These are phyloP conservation scores for Phaeosphaeriaceae sp. DNA, from an alignment of 2,329 filamentous ascomycete species.

Conservation along the genomic window DNA sequence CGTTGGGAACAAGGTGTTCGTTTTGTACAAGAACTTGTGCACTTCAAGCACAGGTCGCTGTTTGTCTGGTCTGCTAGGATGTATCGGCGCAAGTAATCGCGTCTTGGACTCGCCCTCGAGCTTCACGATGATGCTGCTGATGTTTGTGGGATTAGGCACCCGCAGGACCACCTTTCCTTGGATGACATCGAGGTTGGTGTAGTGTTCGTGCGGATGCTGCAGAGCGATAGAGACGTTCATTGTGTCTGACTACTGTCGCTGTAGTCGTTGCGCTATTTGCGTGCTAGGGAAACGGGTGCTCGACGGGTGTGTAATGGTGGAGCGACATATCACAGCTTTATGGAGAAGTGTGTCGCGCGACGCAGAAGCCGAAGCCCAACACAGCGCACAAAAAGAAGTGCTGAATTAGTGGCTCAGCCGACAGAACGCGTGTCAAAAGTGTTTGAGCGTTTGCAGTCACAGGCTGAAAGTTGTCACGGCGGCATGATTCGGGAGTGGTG, in stretches of 20 bases:
- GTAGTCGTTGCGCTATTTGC: slow-evolving; percentile 4
- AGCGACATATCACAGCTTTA: slow-evolving; percentile 32
- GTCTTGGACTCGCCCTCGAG: slow-evolving; percentile 81
- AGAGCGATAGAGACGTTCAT: slow-evolving; percentile 68
- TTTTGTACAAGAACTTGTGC: slow-evolving; percentile 74
- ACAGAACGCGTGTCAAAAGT: slow-evolving; percentile 40
- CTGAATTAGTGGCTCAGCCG: slow-evolving; percentile 33
- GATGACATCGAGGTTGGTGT: slow-evolving; percentile 80
- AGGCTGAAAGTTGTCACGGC: slow-evolving; percentile 20
- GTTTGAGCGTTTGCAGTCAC: slow-evolving; percentile 25
- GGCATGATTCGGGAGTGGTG: slow-evolving; percentile 28
- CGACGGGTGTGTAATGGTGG: slow-evolving; percentile 19
- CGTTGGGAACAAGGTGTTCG: slow-evolving; percentile 75
- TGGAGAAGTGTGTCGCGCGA: slow-evolving; percentile 7
- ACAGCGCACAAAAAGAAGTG: slow-evolving; percentile 13
- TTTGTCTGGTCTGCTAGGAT: slow-evolving; percentile 50
- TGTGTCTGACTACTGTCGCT: slow-evolving; percentile 6
- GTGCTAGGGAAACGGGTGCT: slow-evolving; percentile 23
- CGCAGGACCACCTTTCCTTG: slow-evolving; percentile 62
- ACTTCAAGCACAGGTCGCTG: slow-evolving; percentile 58
- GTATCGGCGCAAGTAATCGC: slow-evolving; percentile 62
- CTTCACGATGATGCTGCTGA: slow-evolving; percentile 73
- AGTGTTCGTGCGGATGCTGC: slow-evolving; percentile 71
- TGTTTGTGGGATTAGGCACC: slow-evolving; percentile 52
- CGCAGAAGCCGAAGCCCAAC: slow-evolving; percentile 1